Conservation (phyloP, 2,329 filamentous ascomycete species). For the Diaporthe citrichinensis region DNA sequence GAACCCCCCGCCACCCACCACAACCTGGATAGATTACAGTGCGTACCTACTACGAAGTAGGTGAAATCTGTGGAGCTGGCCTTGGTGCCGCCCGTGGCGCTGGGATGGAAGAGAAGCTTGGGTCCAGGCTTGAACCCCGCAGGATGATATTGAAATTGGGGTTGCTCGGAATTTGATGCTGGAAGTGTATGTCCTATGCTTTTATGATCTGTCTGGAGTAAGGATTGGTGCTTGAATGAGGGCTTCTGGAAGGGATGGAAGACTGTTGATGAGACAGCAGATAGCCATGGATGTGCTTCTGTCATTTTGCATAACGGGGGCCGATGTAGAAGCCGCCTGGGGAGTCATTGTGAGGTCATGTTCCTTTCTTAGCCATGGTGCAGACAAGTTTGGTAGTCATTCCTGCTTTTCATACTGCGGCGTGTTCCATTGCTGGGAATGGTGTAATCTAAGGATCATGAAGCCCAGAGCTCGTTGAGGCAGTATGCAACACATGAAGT, state of each 20-base stretch:
- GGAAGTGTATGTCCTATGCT: background rate
- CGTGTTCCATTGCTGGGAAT: background rate
- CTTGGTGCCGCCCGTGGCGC: background rate
- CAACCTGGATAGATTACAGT: background rate
- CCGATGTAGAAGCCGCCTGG: background rate
- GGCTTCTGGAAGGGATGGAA: background rate
- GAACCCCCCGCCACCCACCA: conserved; percentile 8
- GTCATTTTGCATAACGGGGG: background rate
- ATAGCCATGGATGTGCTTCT: background rate
- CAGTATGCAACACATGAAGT: background rate
- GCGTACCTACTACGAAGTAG: background rate
- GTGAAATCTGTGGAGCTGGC: background rate
- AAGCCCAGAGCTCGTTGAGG: background rate
- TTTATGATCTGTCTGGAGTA: background rate
- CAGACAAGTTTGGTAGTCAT: background rate
- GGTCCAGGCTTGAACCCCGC: background rate
- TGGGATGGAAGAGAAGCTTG: background rate
- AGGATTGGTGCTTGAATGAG: background rate
- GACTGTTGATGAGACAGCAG: background rate
- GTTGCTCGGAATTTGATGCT: too few relatives aligned
- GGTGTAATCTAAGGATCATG: background rate
- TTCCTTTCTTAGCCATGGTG: background rate
- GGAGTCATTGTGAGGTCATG: too few relatives aligned
- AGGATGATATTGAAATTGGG: background rate
- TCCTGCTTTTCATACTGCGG: background rate